Base-by-base conservation (phyloP, 768 basidiomycete species). In the Serendipita sp. region DNA sequence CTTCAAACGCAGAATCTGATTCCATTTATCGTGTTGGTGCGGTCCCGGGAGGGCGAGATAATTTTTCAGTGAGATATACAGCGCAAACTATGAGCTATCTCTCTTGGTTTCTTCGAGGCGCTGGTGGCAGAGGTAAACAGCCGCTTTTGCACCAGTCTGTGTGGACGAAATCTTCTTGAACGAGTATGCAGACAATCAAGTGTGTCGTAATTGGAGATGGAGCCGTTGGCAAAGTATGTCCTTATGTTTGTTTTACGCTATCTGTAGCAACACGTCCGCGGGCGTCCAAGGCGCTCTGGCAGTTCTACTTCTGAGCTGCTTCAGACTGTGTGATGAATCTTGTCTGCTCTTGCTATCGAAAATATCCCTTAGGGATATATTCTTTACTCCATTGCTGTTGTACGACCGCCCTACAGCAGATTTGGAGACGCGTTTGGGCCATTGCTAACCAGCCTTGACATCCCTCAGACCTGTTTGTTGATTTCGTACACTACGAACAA, bases 401-500 rank as follows among this genome's bases (percentile, higher is more conserved):
- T 5, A 41, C 2, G 41, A 13, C 41, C 13, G 41, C 41, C 13
- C 41, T 41, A 41, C 41, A 41, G 41, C 41, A 41, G 41, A 41
- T 41, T 41, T 41, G 13, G 41, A 7, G 13, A 13, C 41, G 41
- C 41, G 13, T 41, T 41, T 41, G 13, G 5, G 13, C 41, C 5
- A 5, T 13, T 13, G 41, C 41, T 41, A 2, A 41, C 41, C 41
- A 13, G 41, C 41, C 13, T 5, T 5, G 41, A 41, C 41, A 41
- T 41, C 13, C 23, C 41, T 41, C 41, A 94, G 93, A 96, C 92
- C 51, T 96, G 92, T 80, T 81, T 96, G 69, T 81, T 96, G 77
- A 96, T 96, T 75, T 96, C 92, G 67, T 94, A 94, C 79, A 94
- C 92, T 63, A 93, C 92, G 71, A 94, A 93, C 83, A 93, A 96